Evolutionary conservation across 179 eudicot genomes (phyloP).

Genomic region (Actinidia polygama): DNA sequence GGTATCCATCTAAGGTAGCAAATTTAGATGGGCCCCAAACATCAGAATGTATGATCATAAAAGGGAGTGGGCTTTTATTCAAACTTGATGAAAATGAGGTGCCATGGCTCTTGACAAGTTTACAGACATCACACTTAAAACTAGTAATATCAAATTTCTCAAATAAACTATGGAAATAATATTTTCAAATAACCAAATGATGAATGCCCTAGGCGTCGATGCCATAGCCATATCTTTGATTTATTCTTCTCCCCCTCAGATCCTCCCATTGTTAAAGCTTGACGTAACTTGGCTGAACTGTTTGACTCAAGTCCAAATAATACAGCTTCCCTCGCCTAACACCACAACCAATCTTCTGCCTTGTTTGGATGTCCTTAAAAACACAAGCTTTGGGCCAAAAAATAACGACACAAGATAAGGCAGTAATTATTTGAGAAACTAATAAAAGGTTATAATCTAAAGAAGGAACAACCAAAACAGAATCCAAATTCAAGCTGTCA

Average conservation of each 20-base stretch:
- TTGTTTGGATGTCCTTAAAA: conserved; percentile 27
- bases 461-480: conserved; percentile 26
- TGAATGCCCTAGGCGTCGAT: not conserved
- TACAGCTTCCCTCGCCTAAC: conserved; percentile 19
- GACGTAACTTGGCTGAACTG: conserved; percentile 6
- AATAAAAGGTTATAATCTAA: conserved; percentile 15
- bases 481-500: conserved; percentile 22
- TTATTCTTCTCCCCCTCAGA: not conserved
- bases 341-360: conserved; percentile 6
- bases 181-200: not conserved
- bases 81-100: not conserved
- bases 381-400: not conserved
- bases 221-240: conserved; percentile 1
- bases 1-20: conserved; percentile 11
- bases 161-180: not conserved
- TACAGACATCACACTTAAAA: not conserved
- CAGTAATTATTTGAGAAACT: not conserved
- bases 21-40: not conserved
- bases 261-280: not conserved
- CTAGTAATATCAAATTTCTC: not conserved
- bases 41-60: not conserved
- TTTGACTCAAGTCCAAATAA: conserved; percentile 19
- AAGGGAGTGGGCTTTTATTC: not conserved
- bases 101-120: not conserved
- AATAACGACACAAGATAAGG: not conserved